Evolutionary conservation across 2,329 filamentous ascomycete genomes (phyloP), one percentile per base, ranked within the genome.

Genomic region (Aspergillus niger): DNA sequence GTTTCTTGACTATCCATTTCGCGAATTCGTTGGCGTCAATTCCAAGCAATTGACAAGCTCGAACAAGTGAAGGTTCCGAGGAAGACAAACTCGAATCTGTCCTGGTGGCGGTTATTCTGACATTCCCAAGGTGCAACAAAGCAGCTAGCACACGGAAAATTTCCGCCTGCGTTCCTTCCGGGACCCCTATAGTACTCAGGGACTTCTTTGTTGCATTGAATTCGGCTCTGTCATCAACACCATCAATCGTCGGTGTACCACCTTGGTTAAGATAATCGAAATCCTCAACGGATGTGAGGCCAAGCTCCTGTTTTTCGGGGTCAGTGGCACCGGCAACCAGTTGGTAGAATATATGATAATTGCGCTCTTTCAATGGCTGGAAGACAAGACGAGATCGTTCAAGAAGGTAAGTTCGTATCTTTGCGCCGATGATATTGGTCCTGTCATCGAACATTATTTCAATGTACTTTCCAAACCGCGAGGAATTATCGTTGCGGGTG

Each of bases 271-370:
- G 83, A 76, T 97, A 99, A 72, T 96, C 91, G 69, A 95, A 99
- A 70, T 97, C 89, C 72, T 98, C 93, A 49, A 96, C 86, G 0
- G 92, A 86, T 48, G 92, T 80, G 63, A 99, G 81, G 47, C 88
- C 86, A 61, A 97, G 84, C 68, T 94, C 89, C 73, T 94, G 85
- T 53, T 88, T 89, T 78, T 97, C 89, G 64, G 86, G 83, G 32
- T 96, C 91, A 2, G 91, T 88, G n/a, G 93, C 91, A 74, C 96
- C 95, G 53, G 93, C 92, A 49, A 97, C 89, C 55, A 99, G 85
- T 77, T 99, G 95, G 78, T 99, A 99, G 81, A 99, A 99, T 71
- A 99, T 94, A 78, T 99, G 95, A 80, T 99, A 99, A 77, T 99
- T 99, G 68, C 95, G 87, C 81, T 99, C 95, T 80, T 97, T 98